These are phyloP conservation scores for Colletotrichum sidae DNA, from an alignment of 2,329 filamentous ascomycete species.

Conservation along the genomic window DNA sequence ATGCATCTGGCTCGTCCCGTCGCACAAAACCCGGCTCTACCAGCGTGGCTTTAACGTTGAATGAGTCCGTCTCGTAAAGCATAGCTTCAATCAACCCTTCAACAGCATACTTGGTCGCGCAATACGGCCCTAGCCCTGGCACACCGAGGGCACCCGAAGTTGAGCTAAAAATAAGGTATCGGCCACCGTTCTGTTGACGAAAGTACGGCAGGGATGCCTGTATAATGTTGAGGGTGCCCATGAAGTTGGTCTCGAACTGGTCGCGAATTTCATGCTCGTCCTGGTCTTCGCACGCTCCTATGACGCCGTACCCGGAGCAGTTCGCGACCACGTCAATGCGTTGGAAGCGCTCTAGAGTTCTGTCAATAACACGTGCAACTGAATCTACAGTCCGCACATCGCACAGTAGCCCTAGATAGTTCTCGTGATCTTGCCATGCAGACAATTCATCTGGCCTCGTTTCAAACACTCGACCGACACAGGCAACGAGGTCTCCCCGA, in stretches of 20 bases:
- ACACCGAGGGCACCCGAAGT: conserved; percentile 94
- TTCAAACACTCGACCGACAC: conserved; percentile 86
- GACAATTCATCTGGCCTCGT: conserved; percentile 77
- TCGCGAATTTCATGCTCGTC: conserved; percentile 94
- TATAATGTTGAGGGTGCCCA: conserved; percentile 93
- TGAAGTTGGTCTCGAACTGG: conserved; percentile 98
- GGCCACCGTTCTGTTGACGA: conserved; percentile 77
- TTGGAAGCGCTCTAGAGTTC: conserved; percentile 79
- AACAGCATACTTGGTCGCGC: conserved; percentile 96
- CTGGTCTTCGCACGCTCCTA: conserved; percentile 96
- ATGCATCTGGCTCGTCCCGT: conserved; percentile 79
- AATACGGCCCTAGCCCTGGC: conserved; percentile 92
- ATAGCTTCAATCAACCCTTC: conserved; percentile 96
- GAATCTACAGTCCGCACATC: conserved; percentile 88
- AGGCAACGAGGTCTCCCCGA: conserved; percentile 85
- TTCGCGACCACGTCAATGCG: conserved; percentile 91
- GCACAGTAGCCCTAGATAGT: conserved; percentile 85
- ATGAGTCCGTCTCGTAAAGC: conserved; percentile 92
- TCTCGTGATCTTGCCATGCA: conserved; percentile 71
- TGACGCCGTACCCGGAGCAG: conserved; percentile 94
- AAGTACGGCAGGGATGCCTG: conserved; percentile 91
- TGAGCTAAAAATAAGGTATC: conserved; percentile 95
- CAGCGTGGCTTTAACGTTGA: conserved; percentile 93
- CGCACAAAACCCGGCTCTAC: conserved; percentile 92
- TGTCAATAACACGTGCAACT: conserved; percentile 77